phyloP scores from a whole-genome alignment of 495 filamentous ascomycete genomes.

The Sphaerosporella brunnea region DNA sequence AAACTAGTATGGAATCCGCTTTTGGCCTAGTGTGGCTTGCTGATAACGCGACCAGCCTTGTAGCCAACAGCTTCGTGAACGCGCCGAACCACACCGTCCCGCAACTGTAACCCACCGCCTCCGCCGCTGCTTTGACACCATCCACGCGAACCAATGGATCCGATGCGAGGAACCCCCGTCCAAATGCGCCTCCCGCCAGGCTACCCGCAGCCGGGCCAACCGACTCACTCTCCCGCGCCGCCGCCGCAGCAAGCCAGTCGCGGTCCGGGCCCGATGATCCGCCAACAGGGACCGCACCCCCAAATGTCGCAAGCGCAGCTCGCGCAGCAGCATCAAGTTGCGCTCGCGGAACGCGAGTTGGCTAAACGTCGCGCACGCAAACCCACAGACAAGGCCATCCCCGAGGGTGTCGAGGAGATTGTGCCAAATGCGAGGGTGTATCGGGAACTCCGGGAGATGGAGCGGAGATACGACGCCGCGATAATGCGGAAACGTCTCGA shows the following conservation, averaged over 20 bases:
- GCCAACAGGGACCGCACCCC: conserved; percentile 26
- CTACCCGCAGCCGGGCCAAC: background rate
- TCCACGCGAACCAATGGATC: background rate
- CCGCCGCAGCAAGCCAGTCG: conserved; percentile 16
- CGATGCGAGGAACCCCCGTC: background rate
- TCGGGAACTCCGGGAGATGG: conserved; percentile 61
- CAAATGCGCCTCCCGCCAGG: conserved; percentile 4
- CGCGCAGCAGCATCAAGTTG: conserved; percentile 31
- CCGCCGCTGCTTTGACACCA: background rate
- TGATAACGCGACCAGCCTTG: background rate
- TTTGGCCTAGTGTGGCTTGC: background rate
- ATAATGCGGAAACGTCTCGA: conserved; percentile 89
- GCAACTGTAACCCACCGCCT: background rate
- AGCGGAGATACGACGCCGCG: conserved; percentile 79
- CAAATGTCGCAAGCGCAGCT: conserved; percentile 37
- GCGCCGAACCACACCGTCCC: background rate
- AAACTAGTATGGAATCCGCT: too few relatives aligned
- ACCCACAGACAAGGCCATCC: conserved; percentile 86
- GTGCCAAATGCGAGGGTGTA: conserved; percentile 73
- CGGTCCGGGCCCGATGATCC: conserved; percentile 40
- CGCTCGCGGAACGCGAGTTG: conserved; percentile 39
- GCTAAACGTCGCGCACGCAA: conserved; percentile 64
- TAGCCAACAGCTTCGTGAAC: background rate
- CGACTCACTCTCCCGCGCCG: background rate
- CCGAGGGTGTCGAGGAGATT: conserved; percentile 72